phyloP scores from a whole-genome alignment of 306 rosid species.

The Quercus berberidifolia region DNA sequence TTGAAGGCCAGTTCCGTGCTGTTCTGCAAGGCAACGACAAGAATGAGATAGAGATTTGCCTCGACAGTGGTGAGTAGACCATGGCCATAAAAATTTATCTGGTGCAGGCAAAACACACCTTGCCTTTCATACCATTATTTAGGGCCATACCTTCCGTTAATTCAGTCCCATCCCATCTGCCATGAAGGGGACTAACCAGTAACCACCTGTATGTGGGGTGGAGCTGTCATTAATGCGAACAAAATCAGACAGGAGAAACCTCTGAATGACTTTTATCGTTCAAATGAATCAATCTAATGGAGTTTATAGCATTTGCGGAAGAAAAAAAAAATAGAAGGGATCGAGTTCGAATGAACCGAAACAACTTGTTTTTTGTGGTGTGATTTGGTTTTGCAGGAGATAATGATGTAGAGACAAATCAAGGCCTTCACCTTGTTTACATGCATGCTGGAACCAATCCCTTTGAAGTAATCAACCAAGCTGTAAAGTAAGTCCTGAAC shows the following conservation, averaged over 20 bases:
- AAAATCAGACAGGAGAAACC: slow-evolving; percentile 48
- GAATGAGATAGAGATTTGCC: slow-evolving; percentile 79
- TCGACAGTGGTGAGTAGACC: slow-evolving; percentile 92
- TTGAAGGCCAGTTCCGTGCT: slow-evolving; percentile 90
- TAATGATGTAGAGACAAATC: slow-evolving; percentile 65
- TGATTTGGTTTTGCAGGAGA: slow-evolving; percentile 93
- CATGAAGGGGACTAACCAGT: slow-evolving; percentile 31
- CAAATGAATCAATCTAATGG: slow-evolving; percentile 49
- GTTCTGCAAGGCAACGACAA: slow-evolving; percentile 88
- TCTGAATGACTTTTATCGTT: slow-evolving; percentile 30
- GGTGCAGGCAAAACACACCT: slow-evolving; percentile 33
- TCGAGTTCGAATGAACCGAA: slow-evolving; percentile 46
- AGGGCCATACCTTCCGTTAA: slow-evolving; percentile 34
- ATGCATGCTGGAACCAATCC: slow-evolving; percentile 96
- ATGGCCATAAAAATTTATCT: slow-evolving; percentile 31
- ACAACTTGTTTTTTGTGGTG: slow-evolving; percentile 52
- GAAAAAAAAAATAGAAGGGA: slow-evolving; percentile 21
- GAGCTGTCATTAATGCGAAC: slow-evolving; percentile 43
- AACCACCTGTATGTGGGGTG: slow-evolving; percentile 42
- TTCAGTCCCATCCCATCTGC: slow-evolving; percentile 42
- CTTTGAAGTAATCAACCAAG: slow-evolving; percentile 82
- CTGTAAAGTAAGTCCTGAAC: slow-evolving; percentile 67
- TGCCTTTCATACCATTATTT: slow-evolving; percentile 29
- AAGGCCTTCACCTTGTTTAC: slow-evolving; percentile 80
- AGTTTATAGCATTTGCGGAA: slow-evolving; percentile 56